Evolutionary conservation across 352 stramenopile species (phyloP).

Genomic region (Globisporangium cystogenes): DNA sequence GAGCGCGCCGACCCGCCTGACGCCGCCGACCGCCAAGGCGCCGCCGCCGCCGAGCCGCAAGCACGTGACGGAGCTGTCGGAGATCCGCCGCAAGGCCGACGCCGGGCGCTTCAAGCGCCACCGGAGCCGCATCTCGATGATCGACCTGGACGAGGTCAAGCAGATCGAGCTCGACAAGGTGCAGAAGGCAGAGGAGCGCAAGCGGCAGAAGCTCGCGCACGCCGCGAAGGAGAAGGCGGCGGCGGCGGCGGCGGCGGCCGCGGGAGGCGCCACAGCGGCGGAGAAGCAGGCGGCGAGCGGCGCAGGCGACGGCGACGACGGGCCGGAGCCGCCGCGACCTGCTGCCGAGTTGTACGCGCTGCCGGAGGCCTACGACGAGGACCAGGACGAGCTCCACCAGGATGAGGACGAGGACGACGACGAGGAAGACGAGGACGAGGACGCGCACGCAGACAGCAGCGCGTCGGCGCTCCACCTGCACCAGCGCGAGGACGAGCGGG

Average conservation of each 20-base stretch:
- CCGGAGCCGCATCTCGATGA: conserved; percentile 83
- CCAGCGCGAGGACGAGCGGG: conserved; percentile 16
- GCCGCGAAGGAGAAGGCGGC: conserved; percentile 26
- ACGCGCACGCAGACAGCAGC: conserved; percentile 12
- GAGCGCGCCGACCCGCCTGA: conserved; percentile 19
- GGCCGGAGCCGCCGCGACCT: neutral
- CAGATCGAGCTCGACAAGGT: conserved; percentile 85
- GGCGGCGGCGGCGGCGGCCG: neutral
- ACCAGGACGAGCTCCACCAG: conserved; percentile 4
- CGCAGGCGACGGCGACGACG: conserved; percentile 6
- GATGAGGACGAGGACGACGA: conserved; percentile 8
- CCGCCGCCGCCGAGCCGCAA: conserved; percentile 47
- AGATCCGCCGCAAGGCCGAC: conserved; percentile 81
- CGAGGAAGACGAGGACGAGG: conserved; percentile 7
- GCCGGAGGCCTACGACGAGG: conserved; percentile 10
- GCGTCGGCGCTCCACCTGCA: conserved; percentile 12
- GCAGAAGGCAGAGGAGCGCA: conserved; percentile 76
- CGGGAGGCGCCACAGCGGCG: neutral
- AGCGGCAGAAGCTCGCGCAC: conserved; percentile 53
- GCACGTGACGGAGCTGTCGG: conserved; percentile 61
- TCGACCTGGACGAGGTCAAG: conserved; percentile 85
- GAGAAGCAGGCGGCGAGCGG: neutral
- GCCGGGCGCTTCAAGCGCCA: conserved; percentile 79
- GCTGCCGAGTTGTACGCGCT: neutral
- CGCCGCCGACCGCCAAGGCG: conserved; percentile 17